Evolutionary conservation across 2,329 filamentous ascomycete genomes (phyloP).

Genomic region (Fusarium sp.): DNA sequence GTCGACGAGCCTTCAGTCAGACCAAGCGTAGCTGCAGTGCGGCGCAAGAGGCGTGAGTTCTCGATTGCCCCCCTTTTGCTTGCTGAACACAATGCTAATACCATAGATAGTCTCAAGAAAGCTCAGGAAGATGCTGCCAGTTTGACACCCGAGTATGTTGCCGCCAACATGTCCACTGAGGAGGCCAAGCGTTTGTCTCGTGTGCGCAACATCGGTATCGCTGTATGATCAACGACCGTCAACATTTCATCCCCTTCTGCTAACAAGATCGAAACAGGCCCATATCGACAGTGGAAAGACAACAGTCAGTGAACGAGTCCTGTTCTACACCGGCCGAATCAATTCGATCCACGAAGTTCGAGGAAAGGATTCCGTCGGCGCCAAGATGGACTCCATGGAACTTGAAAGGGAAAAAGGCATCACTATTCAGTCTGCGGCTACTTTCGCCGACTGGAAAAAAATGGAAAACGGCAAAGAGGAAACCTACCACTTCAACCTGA

Average conservation of each 20-base stretch:
- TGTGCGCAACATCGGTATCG: slow-evolving; percentile 98
- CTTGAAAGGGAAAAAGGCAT: slow-evolving; percentile 98
- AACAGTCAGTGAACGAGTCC: slow-evolving; percentile 92
- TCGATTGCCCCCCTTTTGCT: neutral
- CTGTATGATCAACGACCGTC: slow-evolving; percentile 61
- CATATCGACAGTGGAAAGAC: slow-evolving; percentile 99
- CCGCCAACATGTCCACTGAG: slow-evolving; percentile 80
- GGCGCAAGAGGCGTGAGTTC: slow-evolving; percentile 53
- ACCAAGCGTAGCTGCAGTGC: slow-evolving; percentile 44
- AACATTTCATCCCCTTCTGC: neutral
- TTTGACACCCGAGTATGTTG: slow-evolving; percentile 67
- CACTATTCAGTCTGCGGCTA: slow-evolving; percentile 97
- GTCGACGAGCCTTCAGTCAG: slow-evolving; percentile 47
- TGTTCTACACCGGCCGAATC: slow-evolving; percentile 98
- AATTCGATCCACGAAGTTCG: slow-evolving; percentile 97
- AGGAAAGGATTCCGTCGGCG: slow-evolving; percentile 91
- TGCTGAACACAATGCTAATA: slow-evolving; percentile 22
- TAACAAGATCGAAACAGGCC: slow-evolving; percentile 62
- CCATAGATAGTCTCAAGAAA: slow-evolving; percentile 53
- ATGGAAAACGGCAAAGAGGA: slow-evolving; percentile 83
- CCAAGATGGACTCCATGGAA: slow-evolving; percentile 99
- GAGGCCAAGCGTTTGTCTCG: slow-evolving; percentile 80
- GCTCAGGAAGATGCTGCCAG: slow-evolving; percentile 61
- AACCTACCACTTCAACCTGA: slow-evolving; percentile 97
- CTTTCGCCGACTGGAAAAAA: slow-evolving; percentile 97